Evolutionary conservation across 805 yeast genomes (phyloP).

Genomic region (Saccharomyces mikatae): DNA sequence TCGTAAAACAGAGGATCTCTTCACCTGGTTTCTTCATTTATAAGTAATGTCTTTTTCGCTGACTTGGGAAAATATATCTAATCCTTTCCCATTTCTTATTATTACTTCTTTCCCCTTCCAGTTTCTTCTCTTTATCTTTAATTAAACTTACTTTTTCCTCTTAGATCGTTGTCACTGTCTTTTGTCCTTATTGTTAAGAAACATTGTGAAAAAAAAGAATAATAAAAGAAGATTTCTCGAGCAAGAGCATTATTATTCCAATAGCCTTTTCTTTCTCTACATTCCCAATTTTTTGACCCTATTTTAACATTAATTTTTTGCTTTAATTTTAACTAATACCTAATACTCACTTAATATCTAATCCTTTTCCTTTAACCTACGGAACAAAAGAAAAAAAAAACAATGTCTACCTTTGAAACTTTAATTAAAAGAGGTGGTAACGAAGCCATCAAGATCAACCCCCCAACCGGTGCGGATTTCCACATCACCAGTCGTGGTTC

Average conservation of each 20-base stretch:
- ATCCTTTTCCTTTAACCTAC: not conserved
- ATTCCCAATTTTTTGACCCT: not conserved
- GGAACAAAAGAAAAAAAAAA: not conserved
- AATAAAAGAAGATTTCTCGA: not conserved
- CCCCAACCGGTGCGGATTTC: conserved; percentile 41
- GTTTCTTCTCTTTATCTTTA: not conserved
- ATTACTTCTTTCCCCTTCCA: not conserved
- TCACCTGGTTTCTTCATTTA: not conserved
- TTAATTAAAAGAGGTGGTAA: conserved; percentile 30
- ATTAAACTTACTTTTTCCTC: not conserved
- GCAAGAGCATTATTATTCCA: not conserved
- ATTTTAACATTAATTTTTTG: not conserved
- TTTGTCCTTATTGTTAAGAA: not conserved
- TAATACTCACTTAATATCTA: not conserved
- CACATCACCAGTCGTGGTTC: conserved; percentile 54
- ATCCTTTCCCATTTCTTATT: not conserved
- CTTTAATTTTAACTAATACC: not conserved
- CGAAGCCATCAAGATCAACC: conserved; percentile 39
- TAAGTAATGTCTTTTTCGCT: not conserved
- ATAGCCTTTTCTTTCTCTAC: not conserved
- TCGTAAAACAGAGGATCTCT: not conserved
- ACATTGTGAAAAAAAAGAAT: not conserved
- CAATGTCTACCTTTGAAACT: conserved; percentile 14
- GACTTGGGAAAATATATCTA: not conserved
- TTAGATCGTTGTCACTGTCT: not conserved